A percentile compares a stretch with the other conserved stretches of the same genome.
phyloP scores from a whole-genome alignment of 768 basidiomycete species.

The Boletus subparvulus region DNA sequence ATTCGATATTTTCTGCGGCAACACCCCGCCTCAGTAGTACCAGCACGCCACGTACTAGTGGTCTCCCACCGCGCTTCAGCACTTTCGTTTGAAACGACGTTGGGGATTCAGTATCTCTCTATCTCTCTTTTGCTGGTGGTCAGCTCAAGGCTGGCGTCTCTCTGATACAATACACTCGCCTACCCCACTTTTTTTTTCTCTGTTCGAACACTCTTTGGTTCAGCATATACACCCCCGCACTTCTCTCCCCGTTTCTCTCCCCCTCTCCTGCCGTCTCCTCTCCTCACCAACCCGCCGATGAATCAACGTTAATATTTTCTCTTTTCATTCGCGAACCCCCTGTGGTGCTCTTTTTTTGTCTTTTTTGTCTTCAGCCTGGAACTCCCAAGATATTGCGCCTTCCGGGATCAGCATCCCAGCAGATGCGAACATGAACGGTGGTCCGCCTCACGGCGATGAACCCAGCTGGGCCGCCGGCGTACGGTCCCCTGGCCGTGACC shows the following conservation, averaged over 20 bases:
- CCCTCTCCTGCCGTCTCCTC: conserved; percentile 16
- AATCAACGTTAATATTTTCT: conserved; percentile 44
- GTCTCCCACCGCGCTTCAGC: conserved; percentile 33
- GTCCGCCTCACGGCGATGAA: conserved; percentile 50
- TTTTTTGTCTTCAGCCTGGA: conserved; percentile 63
- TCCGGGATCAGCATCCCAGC: conserved; percentile 74
- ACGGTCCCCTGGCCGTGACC: conserved; percentile 42
- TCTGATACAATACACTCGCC: conserved; percentile 11
- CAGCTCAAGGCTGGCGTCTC: conserved; percentile 37
- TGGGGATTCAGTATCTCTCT: conserved; percentile 23
- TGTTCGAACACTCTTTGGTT: conserved; percentile 15
- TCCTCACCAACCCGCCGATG: conserved; percentile 31
- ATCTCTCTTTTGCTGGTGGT: conserved; percentile 23
- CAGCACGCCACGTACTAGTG: conserved; percentile 30
- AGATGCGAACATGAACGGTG: conserved; percentile 46
- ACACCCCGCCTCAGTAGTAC: conserved; percentile 32
- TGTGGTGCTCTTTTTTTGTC: conserved; percentile 5
- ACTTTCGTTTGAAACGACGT: conserved; percentile 29
- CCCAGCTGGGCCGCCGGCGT: conserved; percentile 49
- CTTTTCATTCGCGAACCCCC: conserved; percentile 30
- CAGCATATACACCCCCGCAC: conserved; percentile 6
- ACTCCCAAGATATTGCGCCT: conserved; percentile 79
- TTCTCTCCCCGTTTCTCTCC: conserved; percentile 20
- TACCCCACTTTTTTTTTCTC: conserved; percentile 11
- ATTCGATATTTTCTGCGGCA: conserved; percentile 42